Conservation (phyloP, 345 rosid genomes). For the Raphanus sativus region DNA sequence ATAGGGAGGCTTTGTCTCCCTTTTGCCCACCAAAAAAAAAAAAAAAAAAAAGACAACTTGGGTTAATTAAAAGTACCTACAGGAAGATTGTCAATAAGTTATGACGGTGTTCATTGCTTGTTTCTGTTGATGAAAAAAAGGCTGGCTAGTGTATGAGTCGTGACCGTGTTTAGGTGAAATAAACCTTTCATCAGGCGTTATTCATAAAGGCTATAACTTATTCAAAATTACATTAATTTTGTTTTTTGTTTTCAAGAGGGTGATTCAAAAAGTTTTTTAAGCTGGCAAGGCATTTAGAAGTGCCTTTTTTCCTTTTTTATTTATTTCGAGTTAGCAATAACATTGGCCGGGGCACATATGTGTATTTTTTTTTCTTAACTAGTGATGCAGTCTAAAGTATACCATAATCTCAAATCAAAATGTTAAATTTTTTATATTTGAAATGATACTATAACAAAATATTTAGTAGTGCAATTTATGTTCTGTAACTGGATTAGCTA, state of each 20-base stretch:
- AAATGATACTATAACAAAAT: not conserved
- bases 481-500: not conserved
- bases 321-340: not conserved
- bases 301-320: not conserved
- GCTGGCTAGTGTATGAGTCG: not conserved
- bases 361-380: not conserved
- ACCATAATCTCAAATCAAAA: not conserved
- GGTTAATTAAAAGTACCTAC: not conserved
- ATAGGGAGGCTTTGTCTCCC: too few relatives aligned
- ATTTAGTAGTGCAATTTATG: not conserved
- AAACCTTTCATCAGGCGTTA: not conserved
- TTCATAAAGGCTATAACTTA: not conserved
- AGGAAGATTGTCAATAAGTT: not conserved
- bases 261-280: not conserved
- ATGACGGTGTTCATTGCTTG: not conserved
- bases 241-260: not conserved
- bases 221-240: not conserved
- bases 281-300: not conserved
- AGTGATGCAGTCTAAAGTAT: not conserved
- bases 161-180: not conserved
- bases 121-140: not conserved
- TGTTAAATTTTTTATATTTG: not conserved
- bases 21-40: too few relatives aligned
- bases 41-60: too few relatives aligned
- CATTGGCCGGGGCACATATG: not conserved